Evolutionary conservation across 345 rosid genomes (phyloP), one percentile per base, ranked within the genome.

Genomic region (Capsella bursapastoris): DNA sequence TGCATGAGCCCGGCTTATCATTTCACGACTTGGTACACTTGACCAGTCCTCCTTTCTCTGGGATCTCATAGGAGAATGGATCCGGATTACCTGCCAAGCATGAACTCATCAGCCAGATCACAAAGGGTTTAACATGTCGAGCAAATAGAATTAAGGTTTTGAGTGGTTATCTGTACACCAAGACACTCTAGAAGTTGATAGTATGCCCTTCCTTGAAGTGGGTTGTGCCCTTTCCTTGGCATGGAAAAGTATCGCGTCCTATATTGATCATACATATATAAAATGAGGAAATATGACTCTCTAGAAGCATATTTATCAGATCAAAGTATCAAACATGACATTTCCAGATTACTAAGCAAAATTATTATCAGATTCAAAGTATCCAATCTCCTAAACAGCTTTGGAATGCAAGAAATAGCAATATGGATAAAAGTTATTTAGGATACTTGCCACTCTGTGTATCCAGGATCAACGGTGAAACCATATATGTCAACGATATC

Each of bases 391-490:
- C 43, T 57, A 55, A 60, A 53, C 22, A 28, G 38, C 13, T 63
- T 53, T 38, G 14, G 11, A 49, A 57, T 31, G 40, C 8, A 64
- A 58, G 64, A 71, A 44, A 15, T 12, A 60, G 55, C 64, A 59
- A 50, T 51, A 35, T 40, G 35, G 41, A 47, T n/a, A 32, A 41
- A 48, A 73, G 49, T 9, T 34, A 34, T 63, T 48, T 34, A 52
- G 41, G 22, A 64, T 65, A 77, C 88, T 79, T 61, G 81, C 99
- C 99, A 95, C 83, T 95, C 99, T 52, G 97, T 90, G 68, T 95
- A 92, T 80, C 99, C 99, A 57, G 99, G 98, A 86, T 94, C 98
- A 18, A 94, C 97, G 1, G 97, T 91, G 81, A 91, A 94, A 68
- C 98, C 98, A 76, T 94, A 94, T 79, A 94, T 90, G 78, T 91